Base-by-base conservation (phyloP, 2,329 filamentous ascomycete species). In the Ilyonectria destructans region DNA sequence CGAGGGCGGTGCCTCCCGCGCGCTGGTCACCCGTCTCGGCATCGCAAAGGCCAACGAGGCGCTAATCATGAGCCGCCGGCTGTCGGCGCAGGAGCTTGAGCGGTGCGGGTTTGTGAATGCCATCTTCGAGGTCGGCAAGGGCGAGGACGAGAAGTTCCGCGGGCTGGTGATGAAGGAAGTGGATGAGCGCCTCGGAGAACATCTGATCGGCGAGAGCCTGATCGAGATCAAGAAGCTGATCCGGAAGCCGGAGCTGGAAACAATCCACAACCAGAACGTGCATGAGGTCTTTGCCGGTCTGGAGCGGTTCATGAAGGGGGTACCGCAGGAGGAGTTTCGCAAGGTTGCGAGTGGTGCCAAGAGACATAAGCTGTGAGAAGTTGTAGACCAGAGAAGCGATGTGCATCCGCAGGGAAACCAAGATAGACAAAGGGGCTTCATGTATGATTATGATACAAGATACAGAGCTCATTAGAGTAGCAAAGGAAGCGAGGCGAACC, bases 291-390 rank as follows among this genome's bases (percentile, higher is more conserved):
- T 97, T 85, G 92, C 89, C 3, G 96, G 95, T 0, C 79, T 98
- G 77, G 91, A 95, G 69, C 85, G 95, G 67, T 98, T 98, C 77
- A 80, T 93, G 73, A 88, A 84, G 68, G 95, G 95, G 0, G 86
- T 95, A 49, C 96, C 96, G 21, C 95, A 98, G 85, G 88, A 92
- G 80, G 94, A 98, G 85, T 98, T 98, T 79, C 84, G 87, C 77
- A 95, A 93, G 86, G 84, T 98, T 78, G 94, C 94, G 1, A 90
- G 86, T 69, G 95, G 96, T 13, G 90, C 96, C 87, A 98, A 98
- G 89, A 94, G 91, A 79, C 96, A 99, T 84, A 98, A 98, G 85
- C 83, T 98, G 80, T 97, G 29, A 74, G 43, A n/a, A 29, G 40
- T 7, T 15, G 8, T 6, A 29, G 19, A 61, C 35, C 49, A 55